Base-by-base conservation (phyloP, 2,329 filamentous ascomycete genomes). In the Calonectria pteridis region DNA sequence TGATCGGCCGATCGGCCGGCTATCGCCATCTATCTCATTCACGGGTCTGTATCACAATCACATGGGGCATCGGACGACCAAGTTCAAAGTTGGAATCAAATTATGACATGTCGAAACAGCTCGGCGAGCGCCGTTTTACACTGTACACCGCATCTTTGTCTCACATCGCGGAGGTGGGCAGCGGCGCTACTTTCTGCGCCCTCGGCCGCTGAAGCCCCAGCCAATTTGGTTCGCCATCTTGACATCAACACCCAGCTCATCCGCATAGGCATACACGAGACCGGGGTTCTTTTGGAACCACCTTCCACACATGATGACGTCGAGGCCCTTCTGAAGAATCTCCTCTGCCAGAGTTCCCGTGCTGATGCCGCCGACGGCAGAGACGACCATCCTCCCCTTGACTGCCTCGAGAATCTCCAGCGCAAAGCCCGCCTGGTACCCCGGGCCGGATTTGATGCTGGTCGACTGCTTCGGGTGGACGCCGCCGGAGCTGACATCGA, bases 401-500 rank as follows among this genome's bases (percentile, higher is more conserved):
- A 50, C 62, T 3, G 46, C 31, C 29, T 71, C 65, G 16, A 49
- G 53, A 23, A 94, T 89, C 5, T 87, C 88, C 77, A 91, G 88
- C 0, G 93, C 90, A 76, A 94, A 93, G 0, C 88, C 90, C 0
- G 89, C 89, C 82, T 95, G 93, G 85, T 94, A 94, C 0, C 87
- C 92, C 0, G 91, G 89, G 0, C 89, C 89, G 0, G 84, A 77
- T 46, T 87, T 85, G 72, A 92, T 89, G 31, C 53, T 67, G 29
- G 59, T 73, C 2, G 62, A 63, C 31, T 73, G 58, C 73, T 90
- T 88, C 76, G 90, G 88, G 77, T 93, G 89, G 37, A 89, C 88
- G 2, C 93, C 94, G 1, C 90, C 93, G 0, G 89, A 89, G 31
- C 89, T 92, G 49, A 95, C 88, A 78, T 95, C 94, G 18, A 95